Conservation (phyloP, 768 basidiomycete genomes). For the Exsudoporus frostii region DNA sequence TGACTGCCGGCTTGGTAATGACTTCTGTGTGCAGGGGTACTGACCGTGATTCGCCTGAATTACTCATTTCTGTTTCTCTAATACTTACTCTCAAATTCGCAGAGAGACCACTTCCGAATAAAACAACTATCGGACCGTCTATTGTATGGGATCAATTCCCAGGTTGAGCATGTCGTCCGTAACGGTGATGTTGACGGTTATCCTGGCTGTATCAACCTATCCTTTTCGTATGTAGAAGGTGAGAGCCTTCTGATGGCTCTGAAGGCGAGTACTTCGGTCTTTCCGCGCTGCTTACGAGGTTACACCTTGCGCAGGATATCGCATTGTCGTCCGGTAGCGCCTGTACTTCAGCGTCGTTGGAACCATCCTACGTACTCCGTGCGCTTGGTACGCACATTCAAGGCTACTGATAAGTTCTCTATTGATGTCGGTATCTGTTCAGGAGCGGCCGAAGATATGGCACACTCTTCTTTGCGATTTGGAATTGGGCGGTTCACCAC, state of each 20-base stretch:
- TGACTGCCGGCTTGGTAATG: slow-evolving; percentile 56
- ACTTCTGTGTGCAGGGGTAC: slow-evolving; percentile 90
- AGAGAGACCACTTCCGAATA: slow-evolving; percentile 81
- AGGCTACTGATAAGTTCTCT: neutral
- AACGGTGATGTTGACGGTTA: slow-evolving; percentile 93
- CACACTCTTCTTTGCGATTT: slow-evolving; percentile 95
- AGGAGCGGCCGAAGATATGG: slow-evolving; percentile 98
- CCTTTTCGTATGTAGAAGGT: slow-evolving; percentile 95
- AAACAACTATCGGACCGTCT: slow-evolving; percentile 76
- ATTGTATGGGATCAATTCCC: slow-evolving; percentile 72
- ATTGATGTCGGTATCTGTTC: neutral
- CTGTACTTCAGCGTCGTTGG: slow-evolving; percentile 96
- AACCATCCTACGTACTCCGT: slow-evolving; percentile 96
- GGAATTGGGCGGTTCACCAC: slow-evolving; percentile 98
- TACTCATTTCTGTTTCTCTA: neutral
- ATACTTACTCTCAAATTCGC: slow-evolving; percentile 9
- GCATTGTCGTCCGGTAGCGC: slow-evolving; percentile 97
- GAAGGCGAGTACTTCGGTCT: slow-evolving; percentile 54
- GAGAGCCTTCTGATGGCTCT: slow-evolving; percentile 97
- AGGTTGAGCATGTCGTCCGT: slow-evolving; percentile 87
- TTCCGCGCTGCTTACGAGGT: slow-evolving; percentile 1
- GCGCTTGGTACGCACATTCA: slow-evolving; percentile 67
- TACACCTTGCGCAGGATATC: slow-evolving; percentile 60
- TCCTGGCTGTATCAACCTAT: slow-evolving; percentile 93
- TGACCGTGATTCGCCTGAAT: slow-evolving; percentile 42